Base-by-base conservation (phyloP, 164 flowering plant species). In the Platanus orientalis region DNA sequence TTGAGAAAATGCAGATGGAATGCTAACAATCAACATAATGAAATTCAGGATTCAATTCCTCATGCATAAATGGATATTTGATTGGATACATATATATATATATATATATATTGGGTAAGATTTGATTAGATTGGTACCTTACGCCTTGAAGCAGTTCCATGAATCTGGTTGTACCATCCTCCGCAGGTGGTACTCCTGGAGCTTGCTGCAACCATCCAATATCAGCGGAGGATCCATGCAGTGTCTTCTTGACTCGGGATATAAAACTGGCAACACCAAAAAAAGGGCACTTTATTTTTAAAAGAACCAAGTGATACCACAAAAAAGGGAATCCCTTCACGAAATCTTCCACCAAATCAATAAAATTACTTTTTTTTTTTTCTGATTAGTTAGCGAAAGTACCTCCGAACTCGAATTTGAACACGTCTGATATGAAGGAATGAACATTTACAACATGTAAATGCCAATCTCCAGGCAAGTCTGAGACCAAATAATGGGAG, bases 171-270 rank as follows among this genome's bases (percentile, higher is more conserved):
- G 98, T 86, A 32, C 96, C 96, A 75, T 92, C 96, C 68, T 70
- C 72, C 44, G 83, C 87, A 50, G 86, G 84, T 65, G 85, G 77
- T 75, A 86, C 58, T 64, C 80, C 88, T 45, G 88, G 83, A 69
- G 75, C 69, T 19, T 58, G 59, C 51, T 84, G 95, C 80, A 92
- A 68, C 98, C 95, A 92, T 61, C 98, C 96, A 78, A 92, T 88
- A 75, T 92, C 95, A 75, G 76, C 83, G 54, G 91, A 76, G 64
- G 98, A 92, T 24, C 96, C 98, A 54, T 54, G 81, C 69, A 92
- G 67, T 19, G 92, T 80, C 69, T 27, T 90, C 36, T 58, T 67
- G n/a, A 83, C 64, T 45, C 93, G 82, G 66, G 81, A 80, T 47
- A 75, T 56, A 36, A 82, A 25, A 47, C 93, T 92, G 81, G 61